These are phyloP conservation scores for Pistacia atlantica DNA, from an alignment of 345 rosid genomes.

Conservation along the genomic window DNA sequence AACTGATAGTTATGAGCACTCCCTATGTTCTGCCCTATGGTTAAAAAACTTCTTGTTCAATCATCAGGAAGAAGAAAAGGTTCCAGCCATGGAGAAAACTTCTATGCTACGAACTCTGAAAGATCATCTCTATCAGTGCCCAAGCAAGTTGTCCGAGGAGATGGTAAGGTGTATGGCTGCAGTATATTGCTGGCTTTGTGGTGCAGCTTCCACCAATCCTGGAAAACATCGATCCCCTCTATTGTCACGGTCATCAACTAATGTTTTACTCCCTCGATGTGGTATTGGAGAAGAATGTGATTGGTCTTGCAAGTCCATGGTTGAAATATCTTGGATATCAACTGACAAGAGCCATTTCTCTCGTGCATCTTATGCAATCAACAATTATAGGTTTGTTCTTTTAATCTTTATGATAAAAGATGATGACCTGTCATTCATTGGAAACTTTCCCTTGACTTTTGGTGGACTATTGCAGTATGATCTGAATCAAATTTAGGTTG, in stretches of 20 bases:
- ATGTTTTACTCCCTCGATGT: constrained; percentile 55
- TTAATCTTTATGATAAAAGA: neutral
- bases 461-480: too few species aligned
- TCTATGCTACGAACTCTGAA: constrained; percentile 55
- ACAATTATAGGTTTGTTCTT: constrained; percentile 64
- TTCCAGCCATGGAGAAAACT: constrained; percentile 37
- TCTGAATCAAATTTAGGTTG: too few species aligned
- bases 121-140: constrained; percentile 82
- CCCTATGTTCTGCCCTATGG: neutral
- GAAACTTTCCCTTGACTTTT: too few species aligned
- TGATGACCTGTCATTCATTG: neutral
- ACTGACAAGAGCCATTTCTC: constrained; percentile 67
- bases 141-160: constrained; percentile 87
- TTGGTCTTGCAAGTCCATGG: constrained; percentile 72
- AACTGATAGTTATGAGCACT: neutral
- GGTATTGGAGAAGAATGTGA: constrained; percentile 49
- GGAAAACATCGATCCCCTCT: constrained; percentile 51
- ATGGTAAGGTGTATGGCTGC: constrained; percentile 90
- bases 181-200: constrained; percentile 78
- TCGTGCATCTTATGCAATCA: constrained; percentile 69
- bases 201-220: constrained; percentile 42
- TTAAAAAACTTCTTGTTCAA: constrained; percentile 15
- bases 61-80: constrained; percentile 40
- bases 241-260: constrained; percentile 65
- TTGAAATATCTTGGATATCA: constrained; percentile 76